Evolutionary conservation across 108 stramenopile species (phyloP).

Genomic region (Cyclotella baltica): DNA sequence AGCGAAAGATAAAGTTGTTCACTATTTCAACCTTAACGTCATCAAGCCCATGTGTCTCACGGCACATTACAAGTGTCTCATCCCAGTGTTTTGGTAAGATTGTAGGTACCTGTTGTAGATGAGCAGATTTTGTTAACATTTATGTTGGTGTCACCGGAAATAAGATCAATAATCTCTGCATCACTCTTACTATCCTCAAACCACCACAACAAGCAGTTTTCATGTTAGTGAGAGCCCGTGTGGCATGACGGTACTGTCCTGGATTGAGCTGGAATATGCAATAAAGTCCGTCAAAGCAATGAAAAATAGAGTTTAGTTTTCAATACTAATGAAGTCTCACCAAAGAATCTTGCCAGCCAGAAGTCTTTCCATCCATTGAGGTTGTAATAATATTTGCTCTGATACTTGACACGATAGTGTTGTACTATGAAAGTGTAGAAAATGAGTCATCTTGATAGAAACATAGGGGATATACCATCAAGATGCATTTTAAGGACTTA

Average conservation of each 20-base stretch:
- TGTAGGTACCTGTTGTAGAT: conserved; percentile 37
- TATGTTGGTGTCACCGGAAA: not conserved
- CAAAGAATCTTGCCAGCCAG: conserved; percentile 85
- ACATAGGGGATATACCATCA: not conserved
- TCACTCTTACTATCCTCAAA: conserved; percentile 54
- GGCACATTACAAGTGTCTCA: conserved; percentile 73
- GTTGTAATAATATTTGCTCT: conserved; percentile 76
- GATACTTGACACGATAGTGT: conserved; percentile 74
- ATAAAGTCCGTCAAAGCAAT: too few relatives aligned
- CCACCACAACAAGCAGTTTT: conserved; percentile 83
- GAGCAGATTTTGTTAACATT: not conserved
- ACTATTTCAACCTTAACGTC: conserved; percentile 53
- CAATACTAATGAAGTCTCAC: too few relatives aligned
- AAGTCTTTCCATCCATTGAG: conserved; percentile 81
- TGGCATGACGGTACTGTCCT: conserved; percentile 67
- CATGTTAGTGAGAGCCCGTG: conserved; percentile 69
- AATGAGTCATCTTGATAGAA: not conserved
- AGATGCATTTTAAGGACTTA: not conserved
- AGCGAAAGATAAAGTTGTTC: conserved; percentile 65
- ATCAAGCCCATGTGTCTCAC: conserved; percentile 45
- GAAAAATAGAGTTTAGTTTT: too few relatives aligned
- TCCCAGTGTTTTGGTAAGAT: conserved; percentile 55
- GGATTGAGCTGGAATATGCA: too few relatives aligned
- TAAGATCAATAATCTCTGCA: not conserved
- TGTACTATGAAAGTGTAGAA: conserved; percentile 58